phyloP scores from a whole-genome alignment of 345 rosid genomes.

The Passiflora organensis region DNA sequence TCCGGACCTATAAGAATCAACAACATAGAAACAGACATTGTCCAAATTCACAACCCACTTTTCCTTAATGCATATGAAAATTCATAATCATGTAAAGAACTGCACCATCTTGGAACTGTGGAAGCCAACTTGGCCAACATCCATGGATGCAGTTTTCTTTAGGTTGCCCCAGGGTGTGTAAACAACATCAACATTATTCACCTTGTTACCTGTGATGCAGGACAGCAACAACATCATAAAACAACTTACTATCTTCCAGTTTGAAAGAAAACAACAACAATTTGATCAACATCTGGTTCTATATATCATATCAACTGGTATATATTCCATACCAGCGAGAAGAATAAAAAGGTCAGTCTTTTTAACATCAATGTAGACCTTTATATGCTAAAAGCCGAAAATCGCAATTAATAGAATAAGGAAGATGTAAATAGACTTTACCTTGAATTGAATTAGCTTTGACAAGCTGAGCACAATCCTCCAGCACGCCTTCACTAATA shows the following conservation, averaged over 20 bases:
- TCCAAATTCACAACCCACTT: neutral
- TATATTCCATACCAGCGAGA: no score
- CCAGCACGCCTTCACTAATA: slow-evolving; percentile 76
- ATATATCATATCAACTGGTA: no score
- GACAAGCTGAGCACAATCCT: slow-evolving; percentile 97
- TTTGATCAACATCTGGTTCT: no score
- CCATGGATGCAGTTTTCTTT: slow-evolving; percentile 96
- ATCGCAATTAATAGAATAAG: neutral
- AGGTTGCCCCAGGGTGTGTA: slow-evolving; percentile 95
- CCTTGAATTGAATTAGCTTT: slow-evolving; percentile 99
- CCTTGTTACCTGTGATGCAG: slow-evolving; percentile 69
- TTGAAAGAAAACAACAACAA: no score
- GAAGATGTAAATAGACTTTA: slow-evolving; percentile 10
- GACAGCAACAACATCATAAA: neutral
- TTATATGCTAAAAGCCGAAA: neutral
- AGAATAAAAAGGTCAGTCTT: neutral
- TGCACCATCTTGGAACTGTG: slow-evolving; percentile 78
- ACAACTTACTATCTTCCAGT: neutral
- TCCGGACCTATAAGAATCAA: slow-evolving; percentile 56
- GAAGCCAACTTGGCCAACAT: slow-evolving; percentile 98
- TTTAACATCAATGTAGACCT: neutral
- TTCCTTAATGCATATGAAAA: neutral
- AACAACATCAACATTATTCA: slow-evolving; percentile 88
- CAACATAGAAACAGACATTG: slow-evolving; percentile 12
- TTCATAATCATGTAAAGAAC: slow-evolving; percentile 2